Conservation (phyloP, 208 protist species). For the Leptomonas pyrrhocoris region DNA sequence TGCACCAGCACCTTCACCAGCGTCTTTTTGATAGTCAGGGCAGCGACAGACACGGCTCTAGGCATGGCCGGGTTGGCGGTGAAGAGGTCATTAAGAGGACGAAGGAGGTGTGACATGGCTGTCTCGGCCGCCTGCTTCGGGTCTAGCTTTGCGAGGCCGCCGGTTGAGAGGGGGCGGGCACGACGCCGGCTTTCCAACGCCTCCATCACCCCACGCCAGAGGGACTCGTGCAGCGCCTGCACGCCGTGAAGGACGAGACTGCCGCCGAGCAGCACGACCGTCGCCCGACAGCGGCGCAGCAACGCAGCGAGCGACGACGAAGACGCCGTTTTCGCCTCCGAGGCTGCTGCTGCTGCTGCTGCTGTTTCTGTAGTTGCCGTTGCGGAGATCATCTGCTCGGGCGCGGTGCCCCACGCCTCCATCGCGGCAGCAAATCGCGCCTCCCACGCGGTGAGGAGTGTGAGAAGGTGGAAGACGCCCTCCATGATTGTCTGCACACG, state of each 20-base stretch:
- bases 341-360: slow-evolving; percentile 5
- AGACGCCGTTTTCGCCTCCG: slow-evolving; percentile 2
- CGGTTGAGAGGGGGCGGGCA: not conserved
- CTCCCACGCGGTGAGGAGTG: slow-evolving; percentile 57
- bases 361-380: not conserved
- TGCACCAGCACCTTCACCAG: slow-evolving; percentile 68
- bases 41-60: slow-evolving; percentile 16
- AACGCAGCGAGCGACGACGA: not conserved
- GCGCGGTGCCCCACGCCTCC: not conserved
- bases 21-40: slow-evolving; percentile 37
- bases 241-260: slow-evolving; percentile 61
- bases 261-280: slow-evolving; percentile 65
- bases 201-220: slow-evolving; percentile 15
- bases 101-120: slow-evolving; percentile 34
- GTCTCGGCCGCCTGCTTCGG: not conserved
- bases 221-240: slow-evolving; percentile 23
- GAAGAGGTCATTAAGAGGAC: slow-evolving; percentile 44
- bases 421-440: slow-evolving; percentile 22
- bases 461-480: slow-evolving; percentile 52
- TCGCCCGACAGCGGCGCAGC: slow-evolving; percentile 31
- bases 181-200: not conserved
- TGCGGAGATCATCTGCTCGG: not conserved
- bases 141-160: not conserved
- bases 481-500: slow-evolving; percentile 31
- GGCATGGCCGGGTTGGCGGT: slow-evolving; percentile 35